Percentiles rank a stretch among this genome's conserved stretches.
Conservation (phyloP, 495 filamentous ascomycete genomes). For the Podospora australis region DNA sequence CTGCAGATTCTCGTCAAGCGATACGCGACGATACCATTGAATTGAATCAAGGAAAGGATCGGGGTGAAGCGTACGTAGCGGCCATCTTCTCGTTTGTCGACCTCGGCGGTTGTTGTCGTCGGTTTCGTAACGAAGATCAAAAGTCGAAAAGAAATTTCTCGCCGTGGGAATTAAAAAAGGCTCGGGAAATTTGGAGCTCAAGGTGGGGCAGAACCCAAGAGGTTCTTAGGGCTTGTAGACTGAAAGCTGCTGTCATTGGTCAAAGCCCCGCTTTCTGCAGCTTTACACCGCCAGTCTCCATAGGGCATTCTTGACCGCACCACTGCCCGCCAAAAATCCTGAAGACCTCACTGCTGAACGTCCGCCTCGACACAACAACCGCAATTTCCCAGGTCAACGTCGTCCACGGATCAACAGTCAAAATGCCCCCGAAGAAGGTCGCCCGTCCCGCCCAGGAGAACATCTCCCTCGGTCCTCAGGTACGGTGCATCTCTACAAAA, state of each 20-base stretch:
- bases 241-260: slow-evolving; percentile 4
- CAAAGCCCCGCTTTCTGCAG: slow-evolving; percentile 20
- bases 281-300: slow-evolving; percentile 19
- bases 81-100: slow-evolving; percentile 47
- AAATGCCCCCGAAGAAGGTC: slow-evolving; percentile 81
- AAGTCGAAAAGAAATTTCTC: slow-evolving; percentile 16
- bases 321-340: slow-evolving; percentile 23
- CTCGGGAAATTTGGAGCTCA: slow-evolving; percentile 8
- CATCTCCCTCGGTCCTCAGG: slow-evolving; percentile 92
- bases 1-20: slow-evolving; percentile 39
- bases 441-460: slow-evolving; percentile 79
- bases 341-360: slow-evolving; percentile 10
- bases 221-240: slow-evolving; percentile 29
- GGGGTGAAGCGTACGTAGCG: slow-evolving; percentile 56
- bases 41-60: slow-evolving; percentile 37
- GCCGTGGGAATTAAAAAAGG: slow-evolving; percentile 12
- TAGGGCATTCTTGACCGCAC: slow-evolving; percentile 26
- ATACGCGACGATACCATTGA: slow-evolving; percentile 50
- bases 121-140: slow-evolving; percentile 6
- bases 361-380: slow-evolving; percentile 16
- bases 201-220: slow-evolving; percentile 17
- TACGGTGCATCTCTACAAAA: no score
- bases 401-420: slow-evolving; percentile 32
- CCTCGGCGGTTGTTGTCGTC: slow-evolving; percentile 16
- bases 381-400: slow-evolving; percentile 14